Base-by-base conservation (phyloP, 2,329 filamentous ascomycete species). In the Fusarium agapanthi region DNA sequence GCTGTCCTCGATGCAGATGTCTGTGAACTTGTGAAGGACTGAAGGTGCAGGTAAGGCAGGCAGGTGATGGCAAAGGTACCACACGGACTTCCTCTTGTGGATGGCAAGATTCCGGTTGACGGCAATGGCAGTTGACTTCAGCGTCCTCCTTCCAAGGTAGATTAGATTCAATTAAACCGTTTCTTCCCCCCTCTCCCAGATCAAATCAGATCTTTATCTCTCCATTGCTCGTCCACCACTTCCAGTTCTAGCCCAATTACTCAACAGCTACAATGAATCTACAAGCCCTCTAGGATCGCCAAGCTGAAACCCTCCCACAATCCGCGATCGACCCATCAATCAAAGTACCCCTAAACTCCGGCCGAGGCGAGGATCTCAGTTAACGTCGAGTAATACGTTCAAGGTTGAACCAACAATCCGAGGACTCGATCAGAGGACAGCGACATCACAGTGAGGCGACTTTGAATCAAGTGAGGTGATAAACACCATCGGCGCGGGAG, bases 301-400 rank as follows among this genome's bases (percentile, higher is more conserved):
- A 67, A 71, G 70, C 69, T 70, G 69, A 72, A 71, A 72, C 69
- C 24, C 56, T 51, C 56, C 57, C 58, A n/a, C 57, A 53, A 61
- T 38, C 53, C 60, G 44, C 53, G 67, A 71, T 71, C 56, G 61
- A 41, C 58, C 58, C 56, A 67, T 70, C 50, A 44, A 54, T 69
- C 62, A 51, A 44, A 61, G 40, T 61, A 50, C 45, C 64, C 53
- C 43, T 50, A 65, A 57, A 40, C 32, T 62, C 43, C 37, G 30
- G 24, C 48, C 55, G 50, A 65, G 43, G 60, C 67, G 61, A 61
- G 45, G 45, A 58, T 54, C 71, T 62, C 38, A 45, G 70, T 45
- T 67, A 58, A 41, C 51, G 24, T 73, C 69, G 44, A 65, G 61
- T 61, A 71, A 60, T 54, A 73, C 63, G 30, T 63, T 58, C 61